These are phyloP conservation scores for Galerina marginata DNA, from an alignment of 768 basidiomycete species.

Conservation along the genomic window DNA sequence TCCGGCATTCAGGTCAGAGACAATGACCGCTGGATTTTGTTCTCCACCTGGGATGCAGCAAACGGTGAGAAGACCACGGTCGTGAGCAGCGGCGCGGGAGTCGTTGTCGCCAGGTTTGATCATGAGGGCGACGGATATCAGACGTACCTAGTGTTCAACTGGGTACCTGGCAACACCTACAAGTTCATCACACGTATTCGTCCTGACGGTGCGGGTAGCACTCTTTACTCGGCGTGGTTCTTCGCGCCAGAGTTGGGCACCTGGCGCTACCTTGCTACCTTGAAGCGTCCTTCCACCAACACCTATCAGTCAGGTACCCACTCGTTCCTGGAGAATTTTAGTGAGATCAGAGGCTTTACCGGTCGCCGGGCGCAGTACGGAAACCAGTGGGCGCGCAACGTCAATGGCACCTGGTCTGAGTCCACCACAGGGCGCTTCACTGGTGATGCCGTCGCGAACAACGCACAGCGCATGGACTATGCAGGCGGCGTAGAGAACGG, in stretches of 20 bases:
- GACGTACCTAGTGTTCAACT: conserved; percentile 16
- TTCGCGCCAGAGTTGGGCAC: conserved; percentile 19
- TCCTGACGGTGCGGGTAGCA: conserved; percentile 19
- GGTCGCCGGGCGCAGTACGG: conserved; percentile 13
- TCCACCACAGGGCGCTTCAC: conserved; percentile 14
- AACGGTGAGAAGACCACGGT: conserved; percentile 22
- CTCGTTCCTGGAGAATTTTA: conserved; percentile 22
- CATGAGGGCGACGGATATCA: conserved; percentile 19
- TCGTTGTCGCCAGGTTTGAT: conserved; percentile 18
- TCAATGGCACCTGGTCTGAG: conserved; percentile 20
- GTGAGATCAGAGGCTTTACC: conserved; percentile 13
- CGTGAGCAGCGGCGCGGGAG: conserved; percentile 22
- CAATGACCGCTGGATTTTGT: conserved; percentile 15
- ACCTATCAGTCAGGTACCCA: conserved; percentile 17
- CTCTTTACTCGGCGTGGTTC: conserved; percentile 21
- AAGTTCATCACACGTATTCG: conserved; percentile 24
- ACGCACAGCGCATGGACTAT: conserved; percentile 17
- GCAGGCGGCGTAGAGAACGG: conserved; percentile 10
- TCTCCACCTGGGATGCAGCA: conserved; percentile 23
- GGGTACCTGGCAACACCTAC: conserved; percentile 21
- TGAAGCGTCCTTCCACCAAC: conserved; percentile 19
- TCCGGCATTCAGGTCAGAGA: conserved; percentile 21
- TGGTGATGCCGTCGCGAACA: conserved; percentile 12
- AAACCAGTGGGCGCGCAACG: conserved; percentile 22
- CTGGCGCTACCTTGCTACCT: conserved; percentile 22